Evolutionary conservation across 1,284 basidiomycete species (phyloP), one percentile per base, ranked within the genome.

Genomic region (Xanthoconium separans): DNA sequence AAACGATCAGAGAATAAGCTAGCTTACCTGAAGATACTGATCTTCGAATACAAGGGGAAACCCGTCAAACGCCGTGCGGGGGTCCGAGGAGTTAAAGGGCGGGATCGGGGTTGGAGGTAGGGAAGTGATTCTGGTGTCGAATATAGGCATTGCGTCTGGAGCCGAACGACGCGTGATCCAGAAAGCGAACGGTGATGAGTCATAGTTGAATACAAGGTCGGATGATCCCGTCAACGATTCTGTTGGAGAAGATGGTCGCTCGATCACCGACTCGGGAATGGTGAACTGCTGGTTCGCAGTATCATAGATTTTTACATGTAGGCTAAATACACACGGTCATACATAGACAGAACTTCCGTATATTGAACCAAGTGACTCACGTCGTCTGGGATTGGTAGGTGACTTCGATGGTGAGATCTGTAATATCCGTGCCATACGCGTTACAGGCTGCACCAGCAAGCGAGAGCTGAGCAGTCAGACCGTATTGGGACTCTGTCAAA

Each of bases 261-360:
- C 70, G 34, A 87, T 75, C 29, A 87, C 77, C 7, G 75, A 75
- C 15, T 80, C 70, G 0, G 88, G 88, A 18, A 92, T 78, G 10
- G 82, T 84, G 70, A 85, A 92, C 62, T 92, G 89, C 33, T 78
- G 64, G 36, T 83, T 72, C 3, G 73, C 78, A 1, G 81, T 80
- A 66, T 93, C 91, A 62, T 78, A 85, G 31, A 93, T 85, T 64
- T 91, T 85, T 27, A 93, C 88, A 53, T 86, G 89, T 9, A 94
- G 75, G 37, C 86, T 89, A 18, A 48, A 29, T 8, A 24, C 27
- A 42, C 46, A 41, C 4, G 16, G 53, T 44, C 55, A 6, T 36
- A 39, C 36, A 42, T 4, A 6, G 10, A 33, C 4, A 2, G 3
- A 34, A 29, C 2, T n/a, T 1, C 29, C 13, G 36, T 24, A 27